Base-by-base conservation (phyloP, 805 yeast genomes). In the Candida railenensis region DNA sequence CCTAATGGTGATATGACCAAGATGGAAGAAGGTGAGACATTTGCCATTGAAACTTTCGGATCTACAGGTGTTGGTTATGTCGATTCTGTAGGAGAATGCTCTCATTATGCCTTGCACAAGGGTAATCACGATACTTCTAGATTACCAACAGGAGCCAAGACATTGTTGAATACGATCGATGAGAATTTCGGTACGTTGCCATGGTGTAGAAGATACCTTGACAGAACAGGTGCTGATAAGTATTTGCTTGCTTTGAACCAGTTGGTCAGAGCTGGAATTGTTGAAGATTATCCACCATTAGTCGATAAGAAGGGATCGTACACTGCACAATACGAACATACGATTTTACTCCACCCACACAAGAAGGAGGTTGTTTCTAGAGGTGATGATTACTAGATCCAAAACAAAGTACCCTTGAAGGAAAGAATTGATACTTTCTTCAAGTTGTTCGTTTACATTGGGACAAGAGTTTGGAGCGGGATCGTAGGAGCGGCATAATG, bases 21-120 rank as follows among this genome's bases (percentile, higher is more conserved):
- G 77, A 92, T 94, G 97, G 99, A 94, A 66, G 99, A 94, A 73
- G 97, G 97, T 52, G 99, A 94, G 67, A 85, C 89, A 2, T 92
- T 89, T 74, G 99, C 99, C 50, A 92, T 94, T 61, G 99, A 94
- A 71, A 94, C 99, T 2, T 94, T 94, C 61, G 99, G 99, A 11
- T 81, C 96, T 38, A 94, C 99, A 1, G 99, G 99, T 51, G 80
- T 86, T 48, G 99, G 98, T 33, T 85, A 84, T 56, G 98, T 94
- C 32, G 71, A 84, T 41, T 72, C 82, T 5, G 85, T 82, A 50
- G 99, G 99, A 40, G 99, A 94, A 68, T 86, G 92, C 58, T 90
- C 97, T 12, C 99, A 94, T 69, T 94, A 94, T 62, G 90, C 95
- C 28, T 75, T 80, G 59, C 80, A 73, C 56, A 61, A 67, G 22